Percentiles rank a stretch among this genome's conserved stretches.
Conservation (phyloP, 306 rosid species). For the Trifolium dubium region DNA sequence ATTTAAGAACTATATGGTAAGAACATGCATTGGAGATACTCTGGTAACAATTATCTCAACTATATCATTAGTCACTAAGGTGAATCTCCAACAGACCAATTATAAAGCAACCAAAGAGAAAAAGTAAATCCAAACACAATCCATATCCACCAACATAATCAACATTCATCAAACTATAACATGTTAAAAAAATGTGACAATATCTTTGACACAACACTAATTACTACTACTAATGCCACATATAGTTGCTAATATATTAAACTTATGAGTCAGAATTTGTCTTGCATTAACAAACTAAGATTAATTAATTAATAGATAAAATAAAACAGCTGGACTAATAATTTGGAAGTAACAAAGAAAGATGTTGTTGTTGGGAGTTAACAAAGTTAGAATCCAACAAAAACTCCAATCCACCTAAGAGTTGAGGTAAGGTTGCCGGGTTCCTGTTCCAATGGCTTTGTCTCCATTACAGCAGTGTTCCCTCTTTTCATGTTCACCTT, state of each 20-base stretch:
- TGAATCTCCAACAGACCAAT: slow-evolving; percentile 1
- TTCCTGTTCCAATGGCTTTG: slow-evolving; percentile 66
- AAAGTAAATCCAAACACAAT: slow-evolving; percentile 34
- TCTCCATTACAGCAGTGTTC: slow-evolving; percentile 53
- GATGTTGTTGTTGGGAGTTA: slow-evolving; percentile 44
- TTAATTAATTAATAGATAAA: slow-evolving; percentile 17
- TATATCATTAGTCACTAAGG: not conserved
- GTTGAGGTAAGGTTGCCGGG: slow-evolving; percentile 81
- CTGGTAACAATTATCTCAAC: not conserved
- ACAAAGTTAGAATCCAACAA: slow-evolving; percentile 59
- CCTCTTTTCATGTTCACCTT: slow-evolving; percentile 73
- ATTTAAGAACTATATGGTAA: not conserved
- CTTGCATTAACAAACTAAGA: slow-evolving; percentile 32
- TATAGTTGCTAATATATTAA: slow-evolving; percentile 26
- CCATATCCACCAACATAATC: slow-evolving; percentile 39
- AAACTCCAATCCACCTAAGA: slow-evolving; percentile 57
- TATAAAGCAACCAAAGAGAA: slow-evolving; percentile 21
- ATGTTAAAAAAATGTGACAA: slow-evolving; percentile 19
- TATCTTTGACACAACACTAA: slow-evolving; percentile 8
- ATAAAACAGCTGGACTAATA: slow-evolving; percentile 54
- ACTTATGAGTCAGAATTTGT: slow-evolving; percentile 15
- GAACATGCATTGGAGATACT: not conserved
- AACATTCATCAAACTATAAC: slow-evolving; percentile 9
- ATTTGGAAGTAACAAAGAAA: slow-evolving; percentile 41
- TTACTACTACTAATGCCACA: not conserved